A percentile compares a stretch with the other conserved stretches of the same genome.
These are phyloP conservation scores for Fusarium succisae DNA, from an alignment of 2,329 filamentous ascomycete genomes.

Conservation along the genomic window DNA sequence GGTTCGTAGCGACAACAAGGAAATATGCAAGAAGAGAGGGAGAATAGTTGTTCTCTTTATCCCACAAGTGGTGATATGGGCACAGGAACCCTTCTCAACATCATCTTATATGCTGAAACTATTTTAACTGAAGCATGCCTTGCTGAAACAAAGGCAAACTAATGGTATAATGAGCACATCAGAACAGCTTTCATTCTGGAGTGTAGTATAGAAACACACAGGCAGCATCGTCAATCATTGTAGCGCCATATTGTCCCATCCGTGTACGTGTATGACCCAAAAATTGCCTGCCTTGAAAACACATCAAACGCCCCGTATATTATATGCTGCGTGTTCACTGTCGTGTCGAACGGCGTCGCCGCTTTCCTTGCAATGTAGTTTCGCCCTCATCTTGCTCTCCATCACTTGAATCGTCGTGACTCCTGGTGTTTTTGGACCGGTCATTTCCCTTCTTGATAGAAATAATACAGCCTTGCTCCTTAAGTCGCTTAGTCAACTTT, in stretches of 20 bases:
- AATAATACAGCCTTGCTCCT: conserved; percentile 83
- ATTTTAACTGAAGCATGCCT: conserved; percentile 4
- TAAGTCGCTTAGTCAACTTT: conserved; percentile 75
- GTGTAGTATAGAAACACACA: background rate
- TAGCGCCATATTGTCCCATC: conserved; percentile 6
- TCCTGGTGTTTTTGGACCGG: conserved; percentile 54
- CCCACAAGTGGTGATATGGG: background rate
- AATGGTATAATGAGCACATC: conserved; percentile 27
- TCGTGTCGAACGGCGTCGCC: conserved; percentile 32
- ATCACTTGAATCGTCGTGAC: conserved; percentile 56
- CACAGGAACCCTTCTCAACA: background rate
- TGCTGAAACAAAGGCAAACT: conserved; percentile 17
- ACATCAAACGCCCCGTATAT: conserved; percentile 30
- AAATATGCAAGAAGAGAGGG: background rate
- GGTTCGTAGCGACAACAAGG: background rate
- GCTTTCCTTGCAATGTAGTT: conserved; percentile 32
- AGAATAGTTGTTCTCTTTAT: background rate
- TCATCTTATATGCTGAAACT: conserved; percentile 4
- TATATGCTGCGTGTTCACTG: conserved; percentile 16
- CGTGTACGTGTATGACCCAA: conserved; percentile 21
- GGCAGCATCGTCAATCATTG: conserved; percentile 3
- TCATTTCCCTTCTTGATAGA: conserved; percentile 89
- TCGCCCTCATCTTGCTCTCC: conserved; percentile 52
- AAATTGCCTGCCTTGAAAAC: background rate
- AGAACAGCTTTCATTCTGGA: background rate